These are phyloP conservation scores for Paraurostyla sp. DNA, from an alignment of 73 alveolate genomes.

Conservation along the genomic window DNA sequence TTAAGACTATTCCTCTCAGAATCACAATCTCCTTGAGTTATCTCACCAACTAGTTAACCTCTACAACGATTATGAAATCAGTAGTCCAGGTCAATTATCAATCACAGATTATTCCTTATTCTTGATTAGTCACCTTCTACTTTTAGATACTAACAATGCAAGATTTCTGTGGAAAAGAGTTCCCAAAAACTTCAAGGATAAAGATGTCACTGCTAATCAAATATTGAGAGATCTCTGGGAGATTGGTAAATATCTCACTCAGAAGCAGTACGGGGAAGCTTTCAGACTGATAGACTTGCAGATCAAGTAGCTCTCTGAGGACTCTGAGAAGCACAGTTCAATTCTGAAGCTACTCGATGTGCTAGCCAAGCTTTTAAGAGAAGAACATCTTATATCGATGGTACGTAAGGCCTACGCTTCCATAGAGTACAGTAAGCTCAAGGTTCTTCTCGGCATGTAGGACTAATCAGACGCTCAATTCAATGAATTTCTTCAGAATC, in stretches of 20 bases:
- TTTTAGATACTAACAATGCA: conserved; percentile 47
- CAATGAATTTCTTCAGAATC: not conserved
- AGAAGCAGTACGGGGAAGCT: not conserved
- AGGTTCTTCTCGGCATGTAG: not conserved
- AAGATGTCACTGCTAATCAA: not conserved
- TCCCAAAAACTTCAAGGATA: conserved; percentile 6
- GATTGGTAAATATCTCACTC: conserved; percentile 11
- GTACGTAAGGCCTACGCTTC: conserved; percentile 9
- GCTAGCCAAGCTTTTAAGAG: not conserved
- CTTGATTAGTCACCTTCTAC: conserved; percentile 9
- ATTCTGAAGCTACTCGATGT: conserved; percentile 5
- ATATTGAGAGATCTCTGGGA: conserved; percentile 22
- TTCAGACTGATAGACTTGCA: not conserved
- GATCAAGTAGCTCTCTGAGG: not conserved
- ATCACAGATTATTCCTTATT: not conserved
- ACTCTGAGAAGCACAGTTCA: conserved; percentile 26
- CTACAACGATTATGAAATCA: conserved; percentile 48
- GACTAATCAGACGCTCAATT: not conserved
- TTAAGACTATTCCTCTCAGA: no score
- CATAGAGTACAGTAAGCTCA: not conserved
- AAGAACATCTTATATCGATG: conserved; percentile 11
- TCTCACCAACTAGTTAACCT: not conserved
- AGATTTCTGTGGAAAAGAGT: conserved; percentile 47
- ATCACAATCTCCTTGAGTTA: not conserved
- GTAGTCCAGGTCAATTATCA: conserved; percentile 1